phyloP scores from a whole-genome alignment of 352 stramenopile species.

The Phytophthora crassamura region DNA sequence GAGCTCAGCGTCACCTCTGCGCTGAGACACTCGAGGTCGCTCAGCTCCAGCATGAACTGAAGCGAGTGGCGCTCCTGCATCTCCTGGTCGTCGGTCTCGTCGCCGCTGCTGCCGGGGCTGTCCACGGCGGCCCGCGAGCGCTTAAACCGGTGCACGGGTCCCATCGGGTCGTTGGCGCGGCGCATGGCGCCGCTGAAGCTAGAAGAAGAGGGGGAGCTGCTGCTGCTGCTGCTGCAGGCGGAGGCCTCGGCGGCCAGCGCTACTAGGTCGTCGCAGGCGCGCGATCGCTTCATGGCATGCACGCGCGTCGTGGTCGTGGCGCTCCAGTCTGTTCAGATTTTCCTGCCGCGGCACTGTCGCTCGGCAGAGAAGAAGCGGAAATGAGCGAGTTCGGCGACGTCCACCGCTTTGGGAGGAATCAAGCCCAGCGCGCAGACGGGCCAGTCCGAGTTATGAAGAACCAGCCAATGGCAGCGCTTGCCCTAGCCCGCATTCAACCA shows the following conservation, averaged over 20 bases:
- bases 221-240: constrained; percentile 1
- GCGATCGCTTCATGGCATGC: constrained; percentile 67
- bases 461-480: background rate
- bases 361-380: constrained; percentile 34
- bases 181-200: too few relatives aligned
- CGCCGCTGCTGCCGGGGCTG: constrained; percentile 15
- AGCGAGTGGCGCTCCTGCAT: constrained; percentile 23
- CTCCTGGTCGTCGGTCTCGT: constrained; percentile 22
- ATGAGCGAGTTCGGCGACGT: constrained; percentile 29
- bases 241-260: constrained; percentile 47
- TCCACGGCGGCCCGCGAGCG: constrained; percentile 29
- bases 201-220: too few relatives aligned
- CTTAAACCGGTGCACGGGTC: constrained; percentile 41
- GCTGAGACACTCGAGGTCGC: constrained; percentile 16
- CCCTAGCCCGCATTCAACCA: constrained; percentile 42
- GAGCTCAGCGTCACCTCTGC: constrained; percentile 17
- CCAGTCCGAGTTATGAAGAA: background rate
- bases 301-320: constrained; percentile 4
- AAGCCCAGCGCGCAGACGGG: constrained; percentile 20
- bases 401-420: constrained; percentile 23
- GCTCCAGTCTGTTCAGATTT: too few relatives aligned
- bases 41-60: constrained; percentile 35
- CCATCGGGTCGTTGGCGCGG: too few relatives aligned
- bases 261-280: constrained; percentile 72
- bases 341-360: constrained; percentile 11